Conservation (phyloP, 2,329 filamentous ascomycete species). For the Fonsecaea nubica region DNA sequence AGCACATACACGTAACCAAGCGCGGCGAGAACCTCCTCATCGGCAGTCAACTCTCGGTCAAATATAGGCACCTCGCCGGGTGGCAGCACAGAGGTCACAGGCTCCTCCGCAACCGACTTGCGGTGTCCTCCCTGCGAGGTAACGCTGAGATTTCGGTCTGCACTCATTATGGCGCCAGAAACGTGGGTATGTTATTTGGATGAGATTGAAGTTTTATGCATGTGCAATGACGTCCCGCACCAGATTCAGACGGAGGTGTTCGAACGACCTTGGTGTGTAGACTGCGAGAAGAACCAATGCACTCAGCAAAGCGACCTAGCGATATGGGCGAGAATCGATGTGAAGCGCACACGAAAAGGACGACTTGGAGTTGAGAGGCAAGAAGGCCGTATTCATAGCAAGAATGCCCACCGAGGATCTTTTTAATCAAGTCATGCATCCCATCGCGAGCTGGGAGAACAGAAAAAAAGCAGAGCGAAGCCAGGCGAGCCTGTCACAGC, state of each 20-base stretch:
- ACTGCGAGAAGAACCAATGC: not conserved
- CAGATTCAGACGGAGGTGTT: conserved; percentile 1
- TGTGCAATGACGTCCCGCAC: conserved; percentile 10
- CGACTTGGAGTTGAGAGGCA: conserved; percentile 1
- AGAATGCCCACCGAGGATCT: conserved; percentile 13
- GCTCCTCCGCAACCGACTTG: conserved; percentile 55
- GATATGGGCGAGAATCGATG: not conserved
- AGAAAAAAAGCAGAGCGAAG: conserved; percentile 14
- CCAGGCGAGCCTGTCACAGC: conserved; percentile 16
- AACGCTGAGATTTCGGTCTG: conserved; percentile 31
- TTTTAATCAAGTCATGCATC: conserved; percentile 22
- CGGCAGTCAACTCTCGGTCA: conserved; percentile 55
- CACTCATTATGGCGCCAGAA: conserved; percentile 27
- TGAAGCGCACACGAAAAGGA: not conserved
- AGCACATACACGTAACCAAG: conserved; percentile 62
- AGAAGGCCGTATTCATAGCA: conserved; percentile 19
- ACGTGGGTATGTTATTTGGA: conserved; percentile 5
- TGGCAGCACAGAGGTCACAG: conserved; percentile 60
- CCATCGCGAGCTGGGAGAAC: conserved; percentile 22
- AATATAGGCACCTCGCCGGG: conserved; percentile 58
- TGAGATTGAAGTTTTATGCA: conserved; percentile 9
- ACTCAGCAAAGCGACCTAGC: conserved; percentile 2
- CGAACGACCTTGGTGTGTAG: not conserved
- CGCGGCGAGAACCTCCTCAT: conserved; percentile 67
- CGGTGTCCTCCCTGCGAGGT: conserved; percentile 35